Evolutionary conservation across 2,329 filamentous ascomycete species (phyloP).

Genomic region (Triangularia setosa): DNA sequence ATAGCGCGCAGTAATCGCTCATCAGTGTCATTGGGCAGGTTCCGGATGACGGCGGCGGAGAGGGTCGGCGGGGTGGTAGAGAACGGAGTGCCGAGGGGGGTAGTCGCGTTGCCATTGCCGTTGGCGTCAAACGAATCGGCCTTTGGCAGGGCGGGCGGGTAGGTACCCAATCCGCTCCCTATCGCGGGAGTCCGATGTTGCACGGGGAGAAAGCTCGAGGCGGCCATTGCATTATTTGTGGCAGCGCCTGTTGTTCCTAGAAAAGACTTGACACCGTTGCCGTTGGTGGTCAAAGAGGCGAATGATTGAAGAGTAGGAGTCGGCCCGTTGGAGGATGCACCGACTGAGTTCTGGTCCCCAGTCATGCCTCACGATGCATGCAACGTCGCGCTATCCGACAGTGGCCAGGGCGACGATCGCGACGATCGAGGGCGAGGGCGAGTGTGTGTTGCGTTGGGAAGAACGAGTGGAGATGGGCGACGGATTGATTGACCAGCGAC

Average conservation of each 20-base stretch:
- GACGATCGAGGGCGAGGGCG: constrained; percentile 29
- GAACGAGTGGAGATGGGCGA: constrained; percentile 23
- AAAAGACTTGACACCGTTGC: constrained; percentile 30
- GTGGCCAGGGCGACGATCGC: constrained; percentile 29
- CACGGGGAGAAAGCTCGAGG: constrained; percentile 40
- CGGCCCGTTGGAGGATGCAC: constrained; percentile 27
- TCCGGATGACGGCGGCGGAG: constrained; percentile 48
- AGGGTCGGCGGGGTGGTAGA: constrained; percentile 34
- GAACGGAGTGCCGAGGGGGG: constrained; percentile 35
- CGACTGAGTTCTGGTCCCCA: constrained; percentile 27
- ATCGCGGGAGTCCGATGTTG: not conserved
- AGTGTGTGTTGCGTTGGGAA: constrained; percentile 8
- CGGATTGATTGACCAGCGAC: constrained; percentile 12
- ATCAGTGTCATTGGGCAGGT: constrained; percentile 50
- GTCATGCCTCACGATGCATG: constrained; percentile 35
- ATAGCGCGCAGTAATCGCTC: constrained; percentile 53
- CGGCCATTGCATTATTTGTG: constrained; percentile 41
- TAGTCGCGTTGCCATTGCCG: constrained; percentile 32
- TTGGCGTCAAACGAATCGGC: constrained; percentile 41
- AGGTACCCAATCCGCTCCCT: constrained; percentile 25
- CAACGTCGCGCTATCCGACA: constrained; percentile 26
- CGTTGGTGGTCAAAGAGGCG: constrained; percentile 30
- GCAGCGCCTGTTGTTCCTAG: constrained; percentile 26
- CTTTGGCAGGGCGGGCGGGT: constrained; percentile 32
- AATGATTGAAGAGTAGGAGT: constrained; percentile 34